Evolutionary conservation across 169 alveolate species (phyloP), one percentile per base, ranked within the genome.

Genomic region (Eimeria zaria): DNA sequence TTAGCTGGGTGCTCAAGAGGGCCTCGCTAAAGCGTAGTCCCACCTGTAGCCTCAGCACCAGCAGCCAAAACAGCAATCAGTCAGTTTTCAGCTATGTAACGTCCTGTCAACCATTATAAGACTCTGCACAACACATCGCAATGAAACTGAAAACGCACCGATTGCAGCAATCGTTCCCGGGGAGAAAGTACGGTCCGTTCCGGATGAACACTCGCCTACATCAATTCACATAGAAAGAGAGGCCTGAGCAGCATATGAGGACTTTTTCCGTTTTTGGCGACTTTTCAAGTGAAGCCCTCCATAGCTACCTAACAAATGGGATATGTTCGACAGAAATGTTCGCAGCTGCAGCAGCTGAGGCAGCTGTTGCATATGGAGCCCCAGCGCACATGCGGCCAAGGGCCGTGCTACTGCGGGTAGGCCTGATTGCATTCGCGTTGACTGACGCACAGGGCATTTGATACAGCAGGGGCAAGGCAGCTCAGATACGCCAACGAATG

Each of bases 121-220:
- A n/a, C 0, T 76, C 48, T 41, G 30, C 4, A 3, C 71, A 67
- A 51, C 6, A 30, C 44, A 46, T 27, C 80, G 14, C 58, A 16
- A 64, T 0, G 85, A 7, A 41, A 36, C 74, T 20, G 78, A 51
- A 48, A n/a, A n/a, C 91, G 51, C 39, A 97, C 98, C 53, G 98
- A 96, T 78, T 98, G 99, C 78, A 98, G 91, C 95, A 98, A 96
- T 64, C 97, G 97, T 94, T 87, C 89, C 58, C 97, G 80, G 30
- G 99, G 99, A 22, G 98, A 97, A 78, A 98, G 96, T 55, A 98
- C 97, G 9, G 98, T 98, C 96, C 98, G 97, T 64, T 97, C 98
- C 24, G 97, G 97, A 80, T 91, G 91, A 4, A 78, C 91, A 18
- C 73, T 46, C 51, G 96, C 96, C 91, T 91, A 46, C 1, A 64